Evolutionary conservation across 1,284 basidiomycete genomes (phyloP), one percentile per base, ranked within the genome.

Genomic region (Ceratorhiza oryzae-sativae): DNA sequence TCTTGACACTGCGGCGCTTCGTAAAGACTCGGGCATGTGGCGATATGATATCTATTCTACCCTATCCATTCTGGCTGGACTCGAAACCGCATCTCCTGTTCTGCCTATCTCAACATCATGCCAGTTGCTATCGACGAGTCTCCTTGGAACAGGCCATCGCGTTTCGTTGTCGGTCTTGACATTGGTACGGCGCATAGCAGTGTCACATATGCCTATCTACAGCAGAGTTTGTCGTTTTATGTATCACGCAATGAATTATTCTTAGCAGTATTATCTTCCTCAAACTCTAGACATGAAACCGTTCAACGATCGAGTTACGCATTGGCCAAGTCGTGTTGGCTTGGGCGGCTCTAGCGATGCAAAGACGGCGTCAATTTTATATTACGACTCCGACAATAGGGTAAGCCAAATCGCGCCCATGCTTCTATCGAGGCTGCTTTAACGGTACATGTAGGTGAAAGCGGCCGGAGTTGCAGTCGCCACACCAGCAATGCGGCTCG

Each of bases 351-450:
- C 59, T 23, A 61, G 25, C 62, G 46, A 58, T 25, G 27, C 48
- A 4, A 73, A 73, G 48, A 65, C 71, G 13, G 59, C 73, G 8
- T 72, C 59, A 5, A 13, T 59, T 18, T 32, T 73, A n/a, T 71
- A 46, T 25, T 73, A 73, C 46, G 62, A 73, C 48, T 53, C 48
- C 2, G 23, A 23, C 18, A 58, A 55, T 12, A 15, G 59, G 39
- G 71, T 72, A 46, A n/a, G 41, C 12, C n/a, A 6, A 39, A 18
- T 45, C 3, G 4, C 9, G 15, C n/a, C 27, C 13, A 6, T 39
- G 4, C 9, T 13, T 39, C 36, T 39, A 39, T 39, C 13, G 8
- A 13, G 13, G 8, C 13, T 13, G 13, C 13, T 39, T 6, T 10
- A 4, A 3, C 3, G 4, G 36, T 39, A 6, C 36, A 13, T 39